These are phyloP conservation scores for Mortierella sp. DNA, from an alignment of 371 early-diverging fungal species.

Conservation along the genomic window DNA sequence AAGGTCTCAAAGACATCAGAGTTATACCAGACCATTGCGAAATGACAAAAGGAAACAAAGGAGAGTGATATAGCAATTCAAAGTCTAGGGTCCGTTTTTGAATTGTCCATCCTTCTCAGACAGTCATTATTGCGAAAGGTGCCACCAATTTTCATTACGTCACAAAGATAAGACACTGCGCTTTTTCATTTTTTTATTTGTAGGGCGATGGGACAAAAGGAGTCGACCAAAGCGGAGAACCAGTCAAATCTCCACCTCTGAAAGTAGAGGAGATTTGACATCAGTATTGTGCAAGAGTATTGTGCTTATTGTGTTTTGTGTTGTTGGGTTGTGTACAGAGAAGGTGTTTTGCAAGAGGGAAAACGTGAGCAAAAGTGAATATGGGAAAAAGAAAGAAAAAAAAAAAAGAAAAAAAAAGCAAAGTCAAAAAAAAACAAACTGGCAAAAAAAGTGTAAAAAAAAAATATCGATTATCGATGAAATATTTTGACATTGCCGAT, in stretches of 20 bases:
- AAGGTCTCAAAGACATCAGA: neutral
- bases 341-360: neutral
- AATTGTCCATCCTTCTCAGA: too few relatives aligned
- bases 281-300: too few relatives aligned
- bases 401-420: slow-evolving; percentile 2
- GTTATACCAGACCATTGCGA: neutral
- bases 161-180: neutral
- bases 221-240: neutral
- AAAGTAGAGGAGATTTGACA: too few relatives aligned
- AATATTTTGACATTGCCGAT: neutral
- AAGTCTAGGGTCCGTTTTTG: neutral
- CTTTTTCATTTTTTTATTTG: neutral
- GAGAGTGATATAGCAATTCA: neutral
- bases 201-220: neutral
- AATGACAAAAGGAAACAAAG: neutral
- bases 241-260: neutral
- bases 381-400: neutral
- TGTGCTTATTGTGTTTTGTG: neutral
- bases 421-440: neutral
- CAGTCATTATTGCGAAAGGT: too few relatives aligned
- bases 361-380: neutral
- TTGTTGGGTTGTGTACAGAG: neutral
- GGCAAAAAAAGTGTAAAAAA: neutral
- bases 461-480: neutral
- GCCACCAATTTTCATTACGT: neutral